Conservation (phyloP, 139 green algal genomes). For the Picochlorum sp. region DNA sequence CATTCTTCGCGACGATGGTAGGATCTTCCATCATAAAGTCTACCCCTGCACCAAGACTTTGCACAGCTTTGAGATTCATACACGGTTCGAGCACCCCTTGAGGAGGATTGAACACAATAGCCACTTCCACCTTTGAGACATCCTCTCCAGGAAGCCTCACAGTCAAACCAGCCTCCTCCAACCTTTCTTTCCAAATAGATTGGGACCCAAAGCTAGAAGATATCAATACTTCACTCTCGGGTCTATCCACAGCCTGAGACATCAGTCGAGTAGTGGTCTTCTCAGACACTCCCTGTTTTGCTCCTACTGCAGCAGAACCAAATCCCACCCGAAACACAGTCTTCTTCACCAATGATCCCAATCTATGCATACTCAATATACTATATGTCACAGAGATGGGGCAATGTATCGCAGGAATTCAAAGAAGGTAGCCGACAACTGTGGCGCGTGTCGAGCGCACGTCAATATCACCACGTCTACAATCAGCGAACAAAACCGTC, state of each 20-base stretch:
- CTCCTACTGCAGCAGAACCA: too few species aligned
- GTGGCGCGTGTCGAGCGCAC: too few species aligned
- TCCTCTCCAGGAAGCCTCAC: slow-evolving; percentile 3
- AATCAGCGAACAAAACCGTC: too few species aligned
- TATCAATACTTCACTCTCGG: slow-evolving; percentile 27
- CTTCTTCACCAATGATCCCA: too few species aligned
- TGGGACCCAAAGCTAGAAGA: slow-evolving; percentile 23
- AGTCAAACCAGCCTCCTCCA: slow-evolving; percentile 13
- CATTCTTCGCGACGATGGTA: slow-evolving; percentile 17
- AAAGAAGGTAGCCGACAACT: too few species aligned
- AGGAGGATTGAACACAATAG: not conserved
- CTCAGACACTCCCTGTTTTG: too few species aligned
- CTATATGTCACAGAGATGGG: too few species aligned
- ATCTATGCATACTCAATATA: too few species aligned
- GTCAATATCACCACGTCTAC: too few species aligned
- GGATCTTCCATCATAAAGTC: slow-evolving; percentile 34
- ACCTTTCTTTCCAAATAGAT: slow-evolving; percentile 7
- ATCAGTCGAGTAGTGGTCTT: too few species aligned
- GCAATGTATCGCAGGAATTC: too few species aligned
- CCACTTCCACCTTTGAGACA: slow-evolving; percentile 10
- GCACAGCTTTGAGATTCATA: slow-evolving; percentile 32
- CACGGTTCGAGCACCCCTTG: slow-evolving; percentile 16
- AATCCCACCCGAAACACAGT: too few species aligned
- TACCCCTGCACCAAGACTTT: slow-evolving; percentile 48
- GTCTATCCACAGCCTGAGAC: not conserved